These are phyloP conservation scores for Dispira simplex DNA, from an alignment of 192 early-diverging fungal genomes.

Conservation along the genomic window DNA sequence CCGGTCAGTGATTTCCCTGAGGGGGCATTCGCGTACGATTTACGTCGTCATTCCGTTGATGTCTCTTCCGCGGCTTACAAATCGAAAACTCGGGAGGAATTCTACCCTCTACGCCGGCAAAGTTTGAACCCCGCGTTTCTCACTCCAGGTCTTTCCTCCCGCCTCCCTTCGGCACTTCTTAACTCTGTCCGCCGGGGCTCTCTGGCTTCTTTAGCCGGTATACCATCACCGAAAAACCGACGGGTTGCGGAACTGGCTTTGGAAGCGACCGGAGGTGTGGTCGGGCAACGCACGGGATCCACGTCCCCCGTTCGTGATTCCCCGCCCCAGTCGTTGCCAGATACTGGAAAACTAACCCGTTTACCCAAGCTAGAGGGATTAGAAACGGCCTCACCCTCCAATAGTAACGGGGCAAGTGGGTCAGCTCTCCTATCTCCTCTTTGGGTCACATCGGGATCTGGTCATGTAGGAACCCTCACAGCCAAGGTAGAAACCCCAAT, in stretches of 20 bases:
- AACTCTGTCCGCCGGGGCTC: not conserved
- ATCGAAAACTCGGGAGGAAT: too few species aligned
- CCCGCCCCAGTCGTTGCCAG: not conserved
- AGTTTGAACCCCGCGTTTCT: constrained; percentile 6
- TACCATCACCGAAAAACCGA: not conserved
- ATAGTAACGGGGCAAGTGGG: too few species aligned
- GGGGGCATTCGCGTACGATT: not conserved
- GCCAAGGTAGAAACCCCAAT: too few species aligned
- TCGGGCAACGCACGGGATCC: not conserved
- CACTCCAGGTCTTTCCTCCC: not conserved
- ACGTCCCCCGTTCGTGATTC: not conserved
- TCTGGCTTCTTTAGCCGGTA: not conserved
- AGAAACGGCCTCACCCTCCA: too few species aligned
- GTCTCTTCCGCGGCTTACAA: not conserved
- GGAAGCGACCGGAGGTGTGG: not conserved
- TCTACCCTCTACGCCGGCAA: not conserved
- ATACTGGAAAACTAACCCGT: not conserved
- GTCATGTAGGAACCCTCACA: too few species aligned
- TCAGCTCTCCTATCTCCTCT: too few species aligned
- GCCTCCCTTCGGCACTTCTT: not conserved
- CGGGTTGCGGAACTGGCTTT: constrained; percentile 1
- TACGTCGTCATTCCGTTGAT: constrained; percentile 8
- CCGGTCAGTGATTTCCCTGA: too few species aligned
- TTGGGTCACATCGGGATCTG: too few species aligned
- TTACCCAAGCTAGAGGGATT: not conserved